Evolutionary conservation across 345 rosid species (phyloP).

Genomic region (Excoecaria agallocha): DNA sequence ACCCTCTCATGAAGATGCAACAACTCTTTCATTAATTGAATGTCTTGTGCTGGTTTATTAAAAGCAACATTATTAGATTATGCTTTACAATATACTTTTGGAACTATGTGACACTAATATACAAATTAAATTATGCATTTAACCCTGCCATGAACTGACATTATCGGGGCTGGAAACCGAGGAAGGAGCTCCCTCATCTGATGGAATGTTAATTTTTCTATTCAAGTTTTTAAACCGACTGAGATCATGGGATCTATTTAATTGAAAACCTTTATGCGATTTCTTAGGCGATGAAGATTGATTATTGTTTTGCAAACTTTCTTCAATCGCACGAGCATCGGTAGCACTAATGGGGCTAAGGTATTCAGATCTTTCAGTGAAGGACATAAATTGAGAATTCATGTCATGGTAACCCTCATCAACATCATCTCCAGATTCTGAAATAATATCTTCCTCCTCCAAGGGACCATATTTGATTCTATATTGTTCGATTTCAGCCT

Average conservation of each 20-base stretch:
- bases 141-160: conserved; percentile 32
- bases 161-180: conserved; percentile 25
- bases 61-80: conserved; percentile 17
- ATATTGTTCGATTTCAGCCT: conserved; percentile 64
- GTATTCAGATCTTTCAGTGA: conserved; percentile 24
- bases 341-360: conserved; percentile 20
- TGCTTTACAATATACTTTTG: background rate
- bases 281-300: conserved; percentile 14
- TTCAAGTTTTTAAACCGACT: conserved; percentile 24
- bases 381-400: conserved; percentile 20
- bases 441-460: conserved; percentile 35
- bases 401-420: conserved; percentile 28
- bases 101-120: background rate
- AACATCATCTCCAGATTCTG: conserved; percentile 23
- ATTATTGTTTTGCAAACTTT: background rate
- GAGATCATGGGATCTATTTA: conserved; percentile 18
- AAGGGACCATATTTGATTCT: conserved; percentile 54
- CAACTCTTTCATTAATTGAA: conserved; percentile 35
- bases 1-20: conserved; percentile 36
- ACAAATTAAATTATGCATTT: background rate
- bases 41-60: conserved; percentile 22
- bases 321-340: conserved; percentile 24
- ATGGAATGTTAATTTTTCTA: conserved; percentile 22
- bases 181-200: conserved; percentile 22
- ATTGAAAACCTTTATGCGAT: conserved; percentile 1